phyloP scores from a whole-genome alignment of 306 rosid genomes.

The Cicer pinnatifidum region DNA sequence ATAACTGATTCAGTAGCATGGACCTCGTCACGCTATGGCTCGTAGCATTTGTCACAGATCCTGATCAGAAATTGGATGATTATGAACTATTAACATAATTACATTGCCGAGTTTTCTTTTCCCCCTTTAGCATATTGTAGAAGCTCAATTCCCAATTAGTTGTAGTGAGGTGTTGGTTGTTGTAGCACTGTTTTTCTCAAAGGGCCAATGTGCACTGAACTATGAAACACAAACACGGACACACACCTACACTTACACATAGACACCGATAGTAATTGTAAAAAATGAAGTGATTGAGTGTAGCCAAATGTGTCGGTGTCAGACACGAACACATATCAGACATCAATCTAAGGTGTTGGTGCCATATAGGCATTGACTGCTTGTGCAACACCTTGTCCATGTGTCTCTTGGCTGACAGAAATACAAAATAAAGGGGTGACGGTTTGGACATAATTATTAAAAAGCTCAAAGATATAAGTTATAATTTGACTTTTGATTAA shows the following conservation, averaged over 20 bases:
- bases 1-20: too few relatives aligned
- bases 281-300: too few relatives aligned
- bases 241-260: too few relatives aligned
- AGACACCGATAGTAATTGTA: too few relatives aligned
- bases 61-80: neutral
- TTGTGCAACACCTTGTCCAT: neutral
- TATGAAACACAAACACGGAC: too few relatives aligned
- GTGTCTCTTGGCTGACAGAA: neutral
- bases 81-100: neutral
- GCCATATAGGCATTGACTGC: too few relatives aligned
- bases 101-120: neutral
- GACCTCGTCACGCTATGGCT: too few relatives aligned
- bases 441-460: neutral
- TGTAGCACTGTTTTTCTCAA: constrained; percentile 1
- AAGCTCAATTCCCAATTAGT: neutral
- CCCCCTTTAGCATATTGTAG: neutral
- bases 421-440: neutral
- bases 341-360: too few relatives aligned
- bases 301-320: too few relatives aligned
- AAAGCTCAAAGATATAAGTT: constrained; percentile 1
- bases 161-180: constrained; percentile 2
- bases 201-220: neutral
- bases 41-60: too few relatives aligned
- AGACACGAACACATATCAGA: too few relatives aligned
- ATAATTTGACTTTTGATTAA: constrained; percentile 8